These are phyloP conservation scores for Naematelia aurantialba DNA, from an alignment of 768 basidiomycete genomes.

Conservation along the genomic window DNA sequence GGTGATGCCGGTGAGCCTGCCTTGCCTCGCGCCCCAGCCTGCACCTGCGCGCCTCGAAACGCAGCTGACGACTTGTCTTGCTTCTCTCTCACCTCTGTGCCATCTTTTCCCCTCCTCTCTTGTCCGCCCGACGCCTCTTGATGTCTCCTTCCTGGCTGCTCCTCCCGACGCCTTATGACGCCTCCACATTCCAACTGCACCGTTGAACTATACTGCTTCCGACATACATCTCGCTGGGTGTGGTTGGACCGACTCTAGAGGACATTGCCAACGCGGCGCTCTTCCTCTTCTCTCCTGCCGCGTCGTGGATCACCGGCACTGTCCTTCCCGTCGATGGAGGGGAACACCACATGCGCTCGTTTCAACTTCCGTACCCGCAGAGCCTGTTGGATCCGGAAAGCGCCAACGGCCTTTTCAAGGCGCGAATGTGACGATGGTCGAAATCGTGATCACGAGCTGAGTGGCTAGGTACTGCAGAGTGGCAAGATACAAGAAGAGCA, in stretches of 20 bases:
- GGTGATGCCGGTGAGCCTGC: conserved; percentile 31
- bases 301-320: conserved; percentile 71
- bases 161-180: not conserved
- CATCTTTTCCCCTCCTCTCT: not conserved
- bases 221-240: not conserved
- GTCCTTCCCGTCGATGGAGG: conserved; percentile 56
- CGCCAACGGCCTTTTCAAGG: conserved; percentile 29
- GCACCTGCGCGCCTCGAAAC: no score
- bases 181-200: not conserved
- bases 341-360: conserved; percentile 28
- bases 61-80: not conserved
- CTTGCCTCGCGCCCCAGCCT: not conserved
- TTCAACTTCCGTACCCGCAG: conserved; percentile 41
- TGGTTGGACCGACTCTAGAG: conserved; percentile 26
- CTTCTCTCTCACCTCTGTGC: not conserved
- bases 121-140: not conserved
- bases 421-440: conserved; percentile 27
- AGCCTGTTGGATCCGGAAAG: conserved; percentile 43
- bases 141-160: not conserved
- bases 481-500: no score
- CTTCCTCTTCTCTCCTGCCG: conserved; percentile 79
- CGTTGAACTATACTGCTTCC: not conserved
- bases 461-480: no score
- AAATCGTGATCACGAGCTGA: no score
- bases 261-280: conserved; percentile 70